phyloP scores from a whole-genome alignment of 2,329 filamentous ascomycete species.

The Ophiosphaerella herpotricha region DNA sequence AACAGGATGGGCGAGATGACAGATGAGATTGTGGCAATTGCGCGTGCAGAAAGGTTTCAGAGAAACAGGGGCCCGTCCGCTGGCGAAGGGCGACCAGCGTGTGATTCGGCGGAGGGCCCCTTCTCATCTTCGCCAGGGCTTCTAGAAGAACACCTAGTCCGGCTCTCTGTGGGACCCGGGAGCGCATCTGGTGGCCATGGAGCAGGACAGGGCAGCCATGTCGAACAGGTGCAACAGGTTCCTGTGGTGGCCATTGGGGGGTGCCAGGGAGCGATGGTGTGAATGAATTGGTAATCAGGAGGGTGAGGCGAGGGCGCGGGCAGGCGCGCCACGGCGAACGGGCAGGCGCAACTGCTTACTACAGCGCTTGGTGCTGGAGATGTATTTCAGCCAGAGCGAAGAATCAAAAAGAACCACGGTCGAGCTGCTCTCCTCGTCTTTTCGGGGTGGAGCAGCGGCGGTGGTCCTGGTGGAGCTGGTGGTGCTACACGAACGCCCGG shows the following conservation, averaged over 20 bases:
- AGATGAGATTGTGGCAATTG: constrained; percentile 5
- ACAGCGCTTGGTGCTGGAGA: no score
- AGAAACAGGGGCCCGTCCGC: constrained; percentile 16
- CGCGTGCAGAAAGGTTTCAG: constrained; percentile 32
- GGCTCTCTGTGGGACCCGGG: constrained; percentile 25
- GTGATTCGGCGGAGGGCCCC: constrained; percentile 27
- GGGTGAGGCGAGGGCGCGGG: no score
- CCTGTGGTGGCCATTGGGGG: constrained; percentile 2
- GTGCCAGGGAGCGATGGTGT: no score
- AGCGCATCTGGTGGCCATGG: constrained; percentile 21
- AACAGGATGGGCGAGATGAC: constrained; percentile 6
- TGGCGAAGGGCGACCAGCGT: constrained; percentile 19
- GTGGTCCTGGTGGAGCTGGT: constrained; percentile 6
- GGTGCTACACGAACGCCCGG: constrained; percentile 23
- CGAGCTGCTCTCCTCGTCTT: no score
- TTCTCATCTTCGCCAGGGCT: constrained; percentile 41
- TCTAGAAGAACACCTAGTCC: constrained; percentile 46
- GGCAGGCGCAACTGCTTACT: no score
- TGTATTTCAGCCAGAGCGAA: no score
- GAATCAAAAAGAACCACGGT: neutral
- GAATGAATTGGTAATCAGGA: no score
- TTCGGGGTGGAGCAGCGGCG: constrained; percentile 9
- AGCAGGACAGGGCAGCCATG: constrained; percentile 26
- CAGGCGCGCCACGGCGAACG: no score
- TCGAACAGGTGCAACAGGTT: constrained; percentile 31